Base-by-base conservation (phyloP, 148 eudicot genomes). In the Salicornia ramosissima region DNA sequence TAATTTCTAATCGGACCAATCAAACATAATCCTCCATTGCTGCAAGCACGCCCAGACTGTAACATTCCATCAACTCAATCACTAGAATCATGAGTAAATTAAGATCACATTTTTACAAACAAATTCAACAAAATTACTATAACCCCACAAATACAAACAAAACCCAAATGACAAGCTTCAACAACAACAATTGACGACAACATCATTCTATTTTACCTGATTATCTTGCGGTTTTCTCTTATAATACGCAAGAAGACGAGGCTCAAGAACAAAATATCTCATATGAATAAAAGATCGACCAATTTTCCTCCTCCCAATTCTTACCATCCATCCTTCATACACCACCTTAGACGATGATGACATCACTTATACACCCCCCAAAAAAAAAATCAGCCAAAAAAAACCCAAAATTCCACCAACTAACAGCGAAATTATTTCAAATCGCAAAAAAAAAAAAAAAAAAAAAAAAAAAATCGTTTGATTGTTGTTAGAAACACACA, bases 281-380 rank as follows among this genome's bases (percentile, higher is more conserved):
- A 91, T 95, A 71, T 95, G 97, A 72, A 95, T 95, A 73, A 81
- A 95, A 40, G 99, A 95, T 78, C 97, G 75, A 28, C 96, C 99
- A 60, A 95, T 87, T 83, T 87, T 95, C 75, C 99, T 82, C 73
- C 99, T 69, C 31, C 99, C 99, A 76, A 89, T 91, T 68, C 99
- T 80, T 52, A 95, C 99, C 99, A 95, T 95, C 99, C 99, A 95
- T 63, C 99, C 99, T 76, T 95, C 99, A 71, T 91, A 86, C 52
- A 95, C 96, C 42, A 85, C 90, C 71, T 95, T 95, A 21, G 96
- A 83, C 54, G 80, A 69, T 55, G 78, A 64, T 26, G 77, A 63
- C 60, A 72, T 33, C 65, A 45, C 76, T 74, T 52, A 57, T 50
- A 56, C 47, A 47, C 65, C 10, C 53, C 18, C 56, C 26, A 71